Percentiles rank a stretch among this genome's conserved stretches.
These are phyloP conservation scores for Leccinum truebloodii DNA, from an alignment of 768 basidiomycete genomes.

Conservation along the genomic window DNA sequence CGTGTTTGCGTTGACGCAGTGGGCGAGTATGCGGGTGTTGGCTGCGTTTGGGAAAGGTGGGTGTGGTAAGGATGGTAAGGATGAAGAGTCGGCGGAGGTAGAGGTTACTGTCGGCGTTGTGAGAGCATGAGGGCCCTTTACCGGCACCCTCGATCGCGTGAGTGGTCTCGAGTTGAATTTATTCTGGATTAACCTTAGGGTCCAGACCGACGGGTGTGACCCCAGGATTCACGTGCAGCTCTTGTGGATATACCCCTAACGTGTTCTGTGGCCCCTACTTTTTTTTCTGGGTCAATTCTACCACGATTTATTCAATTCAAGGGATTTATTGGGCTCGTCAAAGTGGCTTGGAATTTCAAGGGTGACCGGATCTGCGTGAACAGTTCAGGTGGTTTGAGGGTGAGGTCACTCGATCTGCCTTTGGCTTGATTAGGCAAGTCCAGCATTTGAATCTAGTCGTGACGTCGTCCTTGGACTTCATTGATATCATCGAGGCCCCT, in stretches of 20 bases:
- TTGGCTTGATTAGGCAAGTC: conserved; percentile 8
- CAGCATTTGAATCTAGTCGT: conserved; percentile 3
- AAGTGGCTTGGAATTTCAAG: conserved; percentile 5
- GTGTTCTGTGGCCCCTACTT: neutral
- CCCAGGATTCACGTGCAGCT: neutral
- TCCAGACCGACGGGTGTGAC: conserved; percentile 3
- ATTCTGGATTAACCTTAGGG: conserved; percentile 1
- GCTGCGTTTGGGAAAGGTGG: conserved; percentile 47
- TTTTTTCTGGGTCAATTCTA: neutral
- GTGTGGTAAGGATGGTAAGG: conserved; percentile 19
- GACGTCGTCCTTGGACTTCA: conserved; percentile 2
- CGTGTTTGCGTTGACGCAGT: conserved; percentile 68
- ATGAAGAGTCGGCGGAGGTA: conserved; percentile 40
- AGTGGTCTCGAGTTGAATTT: conserved; percentile 5
- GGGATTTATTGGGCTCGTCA: neutral
- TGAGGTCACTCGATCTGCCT: conserved; percentile 20
- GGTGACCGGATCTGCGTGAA: neutral
- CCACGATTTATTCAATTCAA: neutral
- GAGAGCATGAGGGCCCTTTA: conserved; percentile 43
- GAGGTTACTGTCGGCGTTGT: conserved; percentile 79
- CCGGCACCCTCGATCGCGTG: conserved; percentile 5
- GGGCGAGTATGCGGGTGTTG: conserved; percentile 71
- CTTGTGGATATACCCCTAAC: conserved; percentile 19
- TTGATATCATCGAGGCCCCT: neutral
- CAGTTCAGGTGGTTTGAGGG: neutral